Base-by-base conservation (phyloP, 352 stramenopile genomes). In the Globisporangium rhizosaccharum region DNA sequence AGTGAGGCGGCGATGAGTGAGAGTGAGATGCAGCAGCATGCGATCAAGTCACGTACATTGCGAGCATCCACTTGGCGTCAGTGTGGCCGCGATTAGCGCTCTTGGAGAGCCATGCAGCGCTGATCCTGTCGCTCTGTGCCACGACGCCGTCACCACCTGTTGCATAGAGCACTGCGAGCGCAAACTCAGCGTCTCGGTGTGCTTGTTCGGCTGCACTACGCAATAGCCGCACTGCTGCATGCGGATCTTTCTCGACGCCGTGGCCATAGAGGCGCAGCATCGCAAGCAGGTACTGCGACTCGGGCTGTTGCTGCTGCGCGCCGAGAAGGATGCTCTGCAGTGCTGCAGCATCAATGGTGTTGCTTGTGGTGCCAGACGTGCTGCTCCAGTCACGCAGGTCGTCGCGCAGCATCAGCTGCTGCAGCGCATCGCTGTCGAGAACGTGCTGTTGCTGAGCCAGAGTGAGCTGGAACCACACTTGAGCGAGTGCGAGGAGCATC, bases 201-300 rank as follows among this genome's bases (percentile, higher is more conserved):
- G 58, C 57, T 37, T 52, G 58, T 2, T 65, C 46, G 3, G 73
- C 70, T 18, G 71, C 67, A 59, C 59, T 54, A 0, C 30, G 46
- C 15, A 85, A 53, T 39, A 81, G 46, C 20, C 55, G 51, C 30
- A 78, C 69, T 9, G 76, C 71, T 14, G 55, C 61, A 10, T n/a
- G 39, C 23, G 66, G 36, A 48, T 82, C 70, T 23, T 59, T 59
- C 8, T 65, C 49, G 15, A 82, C 61, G 11, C 75, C 73, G 53
- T 79, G 71, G 47, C 75, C 73, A 62, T 85, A 85, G 57, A 80
- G 64, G 33, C 75, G 75, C 53, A 82, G 65, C 62, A 85, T 70
- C 11, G 73, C 76, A 20, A 74, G 55, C 50, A 85, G 39, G 41
- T 85, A 85, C n/a, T 81, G 57, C 11, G 75, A 69, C 55, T 82